Evolutionary conservation across 106 monocot genomes (phyloP), one percentile per base, ranked within the genome.

Genomic region (Platanthera zijinensis): DNA sequence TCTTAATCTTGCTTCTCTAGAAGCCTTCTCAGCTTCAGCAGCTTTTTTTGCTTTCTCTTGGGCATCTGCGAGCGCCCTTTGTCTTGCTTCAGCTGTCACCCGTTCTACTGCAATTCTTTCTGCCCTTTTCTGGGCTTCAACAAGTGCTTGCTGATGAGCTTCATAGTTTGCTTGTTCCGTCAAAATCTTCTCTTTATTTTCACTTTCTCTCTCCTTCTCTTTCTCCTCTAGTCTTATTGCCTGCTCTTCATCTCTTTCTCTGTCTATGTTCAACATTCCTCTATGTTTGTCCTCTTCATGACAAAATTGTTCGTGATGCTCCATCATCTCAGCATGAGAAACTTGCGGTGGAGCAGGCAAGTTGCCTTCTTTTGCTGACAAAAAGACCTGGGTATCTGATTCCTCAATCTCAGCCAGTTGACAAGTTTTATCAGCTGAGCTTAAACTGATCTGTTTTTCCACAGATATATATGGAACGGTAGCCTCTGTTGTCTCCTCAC

Each of bases 151-250:
- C 70, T 92, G 88, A 78, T 76, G 81, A 67, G 90, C 81, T 78
- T 93, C 90, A 51, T 76, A 72, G 1, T 85, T 89, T 76, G 85
- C 89, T 83, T 86, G 89, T 82, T 97, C 91, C 74, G 86, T 83
- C 69, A 91, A 86, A 81, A 85, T 78, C 75, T 88, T 81, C 25
- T 97, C 97, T 52, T 93, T 39, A 0, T 39, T 94, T 61, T 91
- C 91, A 82, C 93, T 91, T 84, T 97, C 94, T 74, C 80, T 84
- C 75, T 97, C 87, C 83, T 86, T 84, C 61, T 94, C 85, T 84
- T 87, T 85, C 61, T 90, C 95, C 78, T 87, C 90, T 54, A 74
- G 14, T 71, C 78, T 81, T 78, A 69, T 85, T 15, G 51, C 72
- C 63, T 52, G 72, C 63, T 87, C 87, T 62, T 67, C 69, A 28